Conservation (phyloP, 192 early-diverging fungal genomes). For the Coemansia sp. region DNA sequence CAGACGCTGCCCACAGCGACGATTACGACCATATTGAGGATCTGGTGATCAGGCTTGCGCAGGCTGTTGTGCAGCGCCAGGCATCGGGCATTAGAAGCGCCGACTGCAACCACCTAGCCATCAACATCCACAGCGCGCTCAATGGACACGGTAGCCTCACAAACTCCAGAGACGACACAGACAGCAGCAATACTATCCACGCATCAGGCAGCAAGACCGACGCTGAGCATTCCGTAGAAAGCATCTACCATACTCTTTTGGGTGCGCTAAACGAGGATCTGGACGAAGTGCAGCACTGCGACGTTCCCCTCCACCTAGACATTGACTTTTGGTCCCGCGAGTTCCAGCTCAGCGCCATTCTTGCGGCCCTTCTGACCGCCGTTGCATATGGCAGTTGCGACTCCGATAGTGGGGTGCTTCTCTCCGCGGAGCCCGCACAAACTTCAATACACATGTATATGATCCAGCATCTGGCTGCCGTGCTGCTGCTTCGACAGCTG, state of each 20-base stretch:
- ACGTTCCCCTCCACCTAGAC: constrained; percentile 14
- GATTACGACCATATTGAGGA: constrained; percentile 29
- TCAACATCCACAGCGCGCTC: background rate
- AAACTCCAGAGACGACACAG: background rate
- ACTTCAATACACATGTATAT: background rate
- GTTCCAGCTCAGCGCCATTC: constrained; percentile 35
- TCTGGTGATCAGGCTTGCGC: constrained; percentile 24
- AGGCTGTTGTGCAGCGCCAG: constrained; percentile 1
- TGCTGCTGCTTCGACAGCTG: constrained; percentile 25
- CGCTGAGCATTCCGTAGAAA: background rate
- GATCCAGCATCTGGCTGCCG: constrained; percentile 36
- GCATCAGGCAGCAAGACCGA: background rate
- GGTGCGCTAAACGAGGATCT: constrained; percentile 24
- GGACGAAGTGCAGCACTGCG: constrained; percentile 5
- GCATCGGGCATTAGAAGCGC: background rate
- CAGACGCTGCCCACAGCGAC: background rate
- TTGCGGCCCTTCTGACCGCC: constrained; percentile 28
- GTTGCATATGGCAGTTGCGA: background rate
- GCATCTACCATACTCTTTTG: constrained; percentile 13
- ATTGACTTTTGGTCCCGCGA: constrained; percentile 47
- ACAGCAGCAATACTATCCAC: constrained; percentile 1
- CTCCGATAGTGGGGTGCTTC: background rate
- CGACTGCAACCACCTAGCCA: background rate
- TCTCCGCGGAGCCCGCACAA: background rate
- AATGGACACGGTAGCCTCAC: background rate